Percentiles rank a stretch among this genome's conserved stretches.
These are phyloP conservation scores for Brassica carinata DNA, from an alignment of 345 rosid genomes.

Conservation along the genomic window DNA sequence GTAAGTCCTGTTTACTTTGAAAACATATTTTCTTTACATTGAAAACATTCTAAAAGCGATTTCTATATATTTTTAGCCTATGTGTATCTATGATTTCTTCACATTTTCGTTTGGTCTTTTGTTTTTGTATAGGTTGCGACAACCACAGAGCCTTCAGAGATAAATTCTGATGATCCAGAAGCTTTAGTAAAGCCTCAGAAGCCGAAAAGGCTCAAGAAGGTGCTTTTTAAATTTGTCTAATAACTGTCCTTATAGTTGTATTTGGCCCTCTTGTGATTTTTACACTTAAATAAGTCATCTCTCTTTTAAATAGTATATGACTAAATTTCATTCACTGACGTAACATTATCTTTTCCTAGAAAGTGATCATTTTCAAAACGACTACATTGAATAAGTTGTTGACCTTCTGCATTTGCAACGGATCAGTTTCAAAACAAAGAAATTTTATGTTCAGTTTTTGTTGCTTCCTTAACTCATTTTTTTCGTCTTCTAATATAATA, in stretches of 20 bases:
- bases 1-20: not conserved
- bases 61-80: not conserved
- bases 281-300: not conserved
- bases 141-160: not conserved
- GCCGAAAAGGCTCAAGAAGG: not conserved
- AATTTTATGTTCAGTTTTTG: not conserved
- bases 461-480: not conserved
- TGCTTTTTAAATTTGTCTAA: not conserved
- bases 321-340: too few relatives aligned
- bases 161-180: not conserved
- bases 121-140: not conserved
- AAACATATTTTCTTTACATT: not conserved
- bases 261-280: not conserved
- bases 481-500: not conserved
- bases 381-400: not conserved
- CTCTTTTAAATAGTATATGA: too few relatives aligned
- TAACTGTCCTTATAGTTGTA: not conserved
- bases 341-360: not conserved
- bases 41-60: not conserved
- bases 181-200: not conserved
- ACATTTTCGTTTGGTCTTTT: not conserved
- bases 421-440: not conserved
- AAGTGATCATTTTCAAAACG: not conserved
- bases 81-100: not conserved
- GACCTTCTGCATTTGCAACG: not conserved